Base-by-base conservation (phyloP, 2,329 filamentous ascomycete species). In the Boeremia lycopersici region DNA sequence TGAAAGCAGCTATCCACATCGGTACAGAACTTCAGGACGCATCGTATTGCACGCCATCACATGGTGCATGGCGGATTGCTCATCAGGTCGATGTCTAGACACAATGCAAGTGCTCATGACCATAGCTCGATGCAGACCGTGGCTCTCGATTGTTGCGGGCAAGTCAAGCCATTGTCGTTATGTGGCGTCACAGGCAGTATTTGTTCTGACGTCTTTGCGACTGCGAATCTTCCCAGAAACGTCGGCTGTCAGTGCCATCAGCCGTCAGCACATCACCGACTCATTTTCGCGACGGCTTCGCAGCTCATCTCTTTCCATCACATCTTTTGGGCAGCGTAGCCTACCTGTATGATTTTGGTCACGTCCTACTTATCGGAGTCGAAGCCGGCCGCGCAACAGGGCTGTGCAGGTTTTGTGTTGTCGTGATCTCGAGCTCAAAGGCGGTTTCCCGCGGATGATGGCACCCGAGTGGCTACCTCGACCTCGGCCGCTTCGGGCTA, bases 401-500 rank as follows among this genome's bases (percentile, higher is more conserved):
- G 34, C 46, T 34, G 8, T 29, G 23, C 46, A 55, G 46, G 36
- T 35, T 42, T 49, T 38, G 19, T 50, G 19, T 17, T 42, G 36
- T 55, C 23, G 17, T 41, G 52, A 41, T 42, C 25, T 42, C 19
- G 36, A 50, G 6, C 33, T 23, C 29, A 19, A 28, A 28, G 11
- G 46, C 52, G 52, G 46, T 55, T 55, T 11, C 41, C 35, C 31
- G 50, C 52, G 52, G 52, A 44, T 50, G 45, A 44, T 29, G 40
- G 39, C 45, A 34, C 45, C 51, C 45, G 52, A 55, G n/a, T 46
- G 46, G 52, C 47, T 55, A 41, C 49, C 52, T 49, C 44, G 52
- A 55, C 53, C 53, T 56, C 53, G 53, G 53, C 53, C 42, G 35
- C 42, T 43, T 56, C 48, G 47, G 53, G 43, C 42, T 47, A 56